Conservation (phyloP, 306 rosid genomes). For the Heteromeles arbutifolia region DNA sequence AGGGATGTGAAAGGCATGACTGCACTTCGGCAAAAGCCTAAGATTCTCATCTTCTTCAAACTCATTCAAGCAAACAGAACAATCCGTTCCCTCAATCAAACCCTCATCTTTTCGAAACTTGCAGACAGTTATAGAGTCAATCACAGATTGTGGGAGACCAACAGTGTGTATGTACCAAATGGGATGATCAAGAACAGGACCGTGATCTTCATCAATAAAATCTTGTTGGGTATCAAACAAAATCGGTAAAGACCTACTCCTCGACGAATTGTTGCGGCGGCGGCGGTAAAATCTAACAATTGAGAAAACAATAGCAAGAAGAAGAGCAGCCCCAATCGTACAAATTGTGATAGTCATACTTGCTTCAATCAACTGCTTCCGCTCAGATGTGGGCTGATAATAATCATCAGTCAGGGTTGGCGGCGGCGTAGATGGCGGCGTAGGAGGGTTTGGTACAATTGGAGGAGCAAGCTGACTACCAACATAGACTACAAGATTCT, state of each 20-base stretch:
- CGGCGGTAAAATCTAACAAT: slow-evolving; percentile 20
- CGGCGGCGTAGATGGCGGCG: neutral
- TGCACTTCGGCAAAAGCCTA: slow-evolving; percentile 66
- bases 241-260: slow-evolving; percentile 6
- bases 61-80: slow-evolving; percentile 74
- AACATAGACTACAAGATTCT: neutral
- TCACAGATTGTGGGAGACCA: slow-evolving; percentile 54
- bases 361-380: neutral
- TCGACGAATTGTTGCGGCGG: neutral
- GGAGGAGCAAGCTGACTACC: neutral
- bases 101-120: slow-evolving; percentile 49
- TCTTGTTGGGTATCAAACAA: slow-evolving; percentile 33
- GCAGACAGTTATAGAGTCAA: slow-evolving; percentile 57
- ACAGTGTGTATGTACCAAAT: slow-evolving; percentile 53
- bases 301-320: slow-evolving; percentile 4
- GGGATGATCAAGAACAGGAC: slow-evolving; percentile 33
- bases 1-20: slow-evolving; percentile 48
- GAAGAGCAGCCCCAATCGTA: slow-evolving; percentile 1
- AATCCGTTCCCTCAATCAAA: slow-evolving; percentile 57
- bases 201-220: slow-evolving; percentile 30
- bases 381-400: neutral
- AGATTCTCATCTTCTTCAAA: slow-evolving; percentile 60
- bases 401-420: neutral
- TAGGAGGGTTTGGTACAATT: neutral
- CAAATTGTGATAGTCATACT: slow-evolving; percentile 14